phyloP scores from a whole-genome alignment of 352 stramenopile species.

The Pythium brassicae region DNA sequence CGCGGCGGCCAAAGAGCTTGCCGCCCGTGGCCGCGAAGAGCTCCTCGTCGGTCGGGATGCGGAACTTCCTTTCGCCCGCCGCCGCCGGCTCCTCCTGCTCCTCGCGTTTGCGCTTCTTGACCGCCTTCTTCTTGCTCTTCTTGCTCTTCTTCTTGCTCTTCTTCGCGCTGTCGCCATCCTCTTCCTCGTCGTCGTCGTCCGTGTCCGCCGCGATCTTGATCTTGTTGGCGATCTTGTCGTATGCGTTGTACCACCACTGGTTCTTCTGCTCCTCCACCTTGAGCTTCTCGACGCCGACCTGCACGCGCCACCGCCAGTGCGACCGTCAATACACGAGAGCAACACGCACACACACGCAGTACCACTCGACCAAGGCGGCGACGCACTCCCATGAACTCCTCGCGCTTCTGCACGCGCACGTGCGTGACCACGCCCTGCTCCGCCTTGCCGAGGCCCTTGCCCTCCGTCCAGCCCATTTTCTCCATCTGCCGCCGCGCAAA shows the following conservation, averaged over 20 bases:
- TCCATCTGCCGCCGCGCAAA: slow-evolving; percentile 89
- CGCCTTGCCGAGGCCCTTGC: slow-evolving; percentile 95
- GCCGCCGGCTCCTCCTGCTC: slow-evolving; percentile 13
- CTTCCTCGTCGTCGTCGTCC: slow-evolving; percentile 41
- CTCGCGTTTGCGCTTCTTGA: slow-evolving; percentile 29
- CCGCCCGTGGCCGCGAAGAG: slow-evolving; percentile 95
- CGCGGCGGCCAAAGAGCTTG: slow-evolving; percentile 93
- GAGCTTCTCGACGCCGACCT: slow-evolving; percentile 78
- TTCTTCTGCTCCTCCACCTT: slow-evolving; percentile 60
- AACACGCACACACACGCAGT: neutral
- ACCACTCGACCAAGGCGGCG: too few relatives aligned
- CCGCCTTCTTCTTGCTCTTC: slow-evolving; percentile 38
- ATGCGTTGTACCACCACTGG: slow-evolving; percentile 89
- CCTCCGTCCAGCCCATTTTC: slow-evolving; percentile 95
- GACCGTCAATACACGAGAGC: neutral
- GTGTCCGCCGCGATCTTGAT: slow-evolving; percentile 75
- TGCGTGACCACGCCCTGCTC: slow-evolving; percentile 92
- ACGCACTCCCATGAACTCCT: slow-evolving; percentile 84
- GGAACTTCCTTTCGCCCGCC: slow-evolving; percentile 48
- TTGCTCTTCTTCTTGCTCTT: slow-evolving; percentile 45
- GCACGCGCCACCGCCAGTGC: too few relatives aligned
- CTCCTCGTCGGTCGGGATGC: slow-evolving; percentile 91
- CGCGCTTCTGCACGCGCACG: slow-evolving; percentile 92
- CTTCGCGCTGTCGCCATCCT: slow-evolving; percentile 50
- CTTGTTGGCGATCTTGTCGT: slow-evolving; percentile 84